phyloP scores from a whole-genome alignment of 352 stramenopile genomes.

The Detonula confervacea region DNA sequence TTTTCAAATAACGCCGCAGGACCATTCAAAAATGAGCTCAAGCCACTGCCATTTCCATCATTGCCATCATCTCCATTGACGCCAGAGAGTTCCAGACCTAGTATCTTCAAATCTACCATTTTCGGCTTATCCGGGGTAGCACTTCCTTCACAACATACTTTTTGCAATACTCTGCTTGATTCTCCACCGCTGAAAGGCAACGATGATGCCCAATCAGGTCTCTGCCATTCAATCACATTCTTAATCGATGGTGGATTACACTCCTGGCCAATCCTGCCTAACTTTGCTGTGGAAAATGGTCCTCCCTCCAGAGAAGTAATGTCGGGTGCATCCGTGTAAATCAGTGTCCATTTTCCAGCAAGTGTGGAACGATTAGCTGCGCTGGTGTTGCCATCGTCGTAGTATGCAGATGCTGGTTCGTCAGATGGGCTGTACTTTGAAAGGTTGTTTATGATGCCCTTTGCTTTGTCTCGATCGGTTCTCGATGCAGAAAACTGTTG shows the following conservation, averaged over 20 bases:
- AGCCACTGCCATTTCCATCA: constrained; percentile 13
- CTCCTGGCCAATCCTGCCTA: constrained; percentile 77
- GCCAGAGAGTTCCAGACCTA: constrained; percentile 60
- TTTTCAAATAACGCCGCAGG: constrained; percentile 57
- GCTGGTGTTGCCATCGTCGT: constrained; percentile 18
- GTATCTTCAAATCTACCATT: constrained; percentile 66
- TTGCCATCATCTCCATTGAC: constrained; percentile 20
- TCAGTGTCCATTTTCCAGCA: constrained; percentile 82
- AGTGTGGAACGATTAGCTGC: constrained; percentile 37
- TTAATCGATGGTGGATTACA: constrained; percentile 74
- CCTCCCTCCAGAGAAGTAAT: constrained; percentile 75
- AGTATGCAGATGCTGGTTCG: constrained; percentile 70
- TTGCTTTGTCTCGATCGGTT: constrained; percentile 48
- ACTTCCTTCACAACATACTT: constrained; percentile 65
- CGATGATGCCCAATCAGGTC: constrained; percentile 61
- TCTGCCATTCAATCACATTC: constrained; percentile 85
- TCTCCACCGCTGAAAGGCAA: constrained; percentile 68
- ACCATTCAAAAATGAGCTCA: constrained; percentile 37
- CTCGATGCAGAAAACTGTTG: constrained; percentile 46
- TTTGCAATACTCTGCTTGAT: constrained; percentile 72
- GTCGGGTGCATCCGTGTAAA: constrained; percentile 85
- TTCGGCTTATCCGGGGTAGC: constrained; percentile 52
- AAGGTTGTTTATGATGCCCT: constrained; percentile 59
- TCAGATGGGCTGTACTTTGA: constrained; percentile 57
- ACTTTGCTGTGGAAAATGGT: constrained; percentile 57